These are phyloP conservation scores for Eucalyptus decipiens DNA, from an alignment of 345 rosid species.

Conservation along the genomic window DNA sequence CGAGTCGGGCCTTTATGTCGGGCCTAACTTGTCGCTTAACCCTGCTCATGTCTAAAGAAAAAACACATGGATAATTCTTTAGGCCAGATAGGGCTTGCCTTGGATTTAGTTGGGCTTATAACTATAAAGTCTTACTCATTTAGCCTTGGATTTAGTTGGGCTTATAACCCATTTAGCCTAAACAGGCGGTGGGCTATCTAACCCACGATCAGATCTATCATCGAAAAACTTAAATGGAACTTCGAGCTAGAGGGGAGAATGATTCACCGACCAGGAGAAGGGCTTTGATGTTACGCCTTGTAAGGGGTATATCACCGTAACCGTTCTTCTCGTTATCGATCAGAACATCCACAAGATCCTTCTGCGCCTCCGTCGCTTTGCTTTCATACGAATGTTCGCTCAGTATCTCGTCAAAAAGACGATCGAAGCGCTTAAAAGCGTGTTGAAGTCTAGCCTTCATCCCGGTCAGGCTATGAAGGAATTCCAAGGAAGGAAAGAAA, in stretches of 20 bases:
- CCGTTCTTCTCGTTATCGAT: constrained; percentile 10
- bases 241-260: background rate
- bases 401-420: constrained; percentile 11
- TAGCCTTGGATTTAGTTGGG: no score
- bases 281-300: constrained; percentile 25
- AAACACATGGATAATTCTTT: background rate
- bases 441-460: constrained; percentile 12
- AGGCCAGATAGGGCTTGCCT: background rate
- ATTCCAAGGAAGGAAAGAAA: constrained; percentile 31
- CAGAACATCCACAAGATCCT: constrained; percentile 17
- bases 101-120: background rate
- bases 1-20: background rate
- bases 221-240: background rate
- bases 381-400: constrained; percentile 5
- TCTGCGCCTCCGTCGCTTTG: background rate
- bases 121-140: background rate
- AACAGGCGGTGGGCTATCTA: background rate
- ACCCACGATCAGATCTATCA: background rate
- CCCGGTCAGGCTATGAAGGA: constrained; percentile 21
- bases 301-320: constrained; percentile 12
- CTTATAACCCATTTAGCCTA: background rate
- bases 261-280: constrained; percentile 18
- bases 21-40: background rate
- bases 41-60: background rate
- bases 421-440: constrained; percentile 14